phyloP scores from a whole-genome alignment of 768 basidiomycete genomes.

The Collybiopsis luxurians region DNA sequence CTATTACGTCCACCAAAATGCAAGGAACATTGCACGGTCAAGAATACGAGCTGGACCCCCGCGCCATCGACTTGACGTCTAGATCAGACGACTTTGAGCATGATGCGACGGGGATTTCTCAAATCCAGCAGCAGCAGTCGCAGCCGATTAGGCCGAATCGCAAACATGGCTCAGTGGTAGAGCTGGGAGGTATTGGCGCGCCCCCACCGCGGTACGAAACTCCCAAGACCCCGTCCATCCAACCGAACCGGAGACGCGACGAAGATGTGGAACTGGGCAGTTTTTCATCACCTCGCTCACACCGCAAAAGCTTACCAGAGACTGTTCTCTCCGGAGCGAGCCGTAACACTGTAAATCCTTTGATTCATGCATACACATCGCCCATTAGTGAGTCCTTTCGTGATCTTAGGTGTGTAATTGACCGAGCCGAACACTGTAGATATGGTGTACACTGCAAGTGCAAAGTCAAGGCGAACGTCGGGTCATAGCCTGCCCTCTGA shows the following conservation, averaged over 20 bases:
- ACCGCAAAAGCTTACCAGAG: constrained; percentile 12
- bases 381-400: constrained; percentile 55
- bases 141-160: constrained; percentile 42
- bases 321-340: constrained; percentile 42
- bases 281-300: not conserved
- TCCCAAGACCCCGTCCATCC: not conserved
- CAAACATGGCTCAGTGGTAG: constrained; percentile 33
- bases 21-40: constrained; percentile 6
- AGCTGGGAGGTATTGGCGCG: constrained; percentile 28
- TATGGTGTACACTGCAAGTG: constrained; percentile 23
- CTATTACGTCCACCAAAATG: too few species aligned
- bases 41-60: not conserved
- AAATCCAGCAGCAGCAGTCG: constrained; percentile 13
- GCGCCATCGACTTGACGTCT: too few species aligned
- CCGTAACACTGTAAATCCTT: constrained; percentile 35
- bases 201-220: constrained; percentile 25
- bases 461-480: too few species aligned
- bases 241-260: not conserved
- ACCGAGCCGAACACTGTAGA: constrained; percentile 16
- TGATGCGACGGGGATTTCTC: too few species aligned
- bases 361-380: constrained; percentile 65
- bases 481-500: too few species aligned
- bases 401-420: not conserved
- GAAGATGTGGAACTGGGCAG: not conserved
- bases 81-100: too few species aligned